Conservation (phyloP, 2,329 filamentous ascomycete genomes). For the Diaporthe aspalathi region DNA sequence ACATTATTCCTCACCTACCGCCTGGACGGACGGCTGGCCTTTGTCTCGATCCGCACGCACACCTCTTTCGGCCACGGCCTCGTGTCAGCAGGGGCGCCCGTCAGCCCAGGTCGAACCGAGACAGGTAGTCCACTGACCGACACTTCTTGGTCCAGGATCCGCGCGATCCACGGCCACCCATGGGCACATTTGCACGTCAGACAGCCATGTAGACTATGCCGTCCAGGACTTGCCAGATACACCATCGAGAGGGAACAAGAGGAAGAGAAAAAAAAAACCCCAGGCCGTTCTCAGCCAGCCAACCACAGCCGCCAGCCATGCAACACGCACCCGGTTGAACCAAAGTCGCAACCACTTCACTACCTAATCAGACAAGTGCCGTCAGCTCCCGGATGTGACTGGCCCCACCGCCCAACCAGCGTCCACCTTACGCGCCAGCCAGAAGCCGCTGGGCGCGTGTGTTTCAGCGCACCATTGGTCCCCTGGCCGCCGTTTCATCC, state of each 20-base stretch:
- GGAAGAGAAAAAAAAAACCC: too few species aligned
- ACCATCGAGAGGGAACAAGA: conserved; percentile 12
- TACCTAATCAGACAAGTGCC: conserved; percentile 19
- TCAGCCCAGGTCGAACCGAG: conserved; percentile 5
- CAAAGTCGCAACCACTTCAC: not conserved
- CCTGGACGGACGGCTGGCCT: conserved; percentile 3
- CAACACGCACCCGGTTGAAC: not conserved
- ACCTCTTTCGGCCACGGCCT: not conserved
- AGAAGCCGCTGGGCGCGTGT: conserved; percentile 41
- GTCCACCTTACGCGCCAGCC: conserved; percentile 47
- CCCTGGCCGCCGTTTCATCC: conserved; percentile 40
- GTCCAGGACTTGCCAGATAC: not conserved
- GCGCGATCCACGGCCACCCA: conserved; percentile 11
- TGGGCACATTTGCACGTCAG: not conserved
- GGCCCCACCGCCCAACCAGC: conserved; percentile 38
- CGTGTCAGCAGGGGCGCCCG: conserved; percentile 11
- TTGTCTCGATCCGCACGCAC: conserved; percentile 12
- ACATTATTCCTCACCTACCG: too few species aligned
- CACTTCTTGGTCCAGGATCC: conserved; percentile 14
- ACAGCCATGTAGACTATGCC: not conserved
- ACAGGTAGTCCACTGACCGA: not conserved
- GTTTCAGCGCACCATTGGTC: conserved; percentile 38
- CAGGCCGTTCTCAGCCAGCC: conserved; percentile 8
- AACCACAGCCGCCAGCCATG: conserved; percentile 24
- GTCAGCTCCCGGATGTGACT: conserved; percentile 22